Base-by-base conservation (phyloP, 2,329 filamentous ascomycete genomes). In the Periglandula ipomoeae region DNA sequence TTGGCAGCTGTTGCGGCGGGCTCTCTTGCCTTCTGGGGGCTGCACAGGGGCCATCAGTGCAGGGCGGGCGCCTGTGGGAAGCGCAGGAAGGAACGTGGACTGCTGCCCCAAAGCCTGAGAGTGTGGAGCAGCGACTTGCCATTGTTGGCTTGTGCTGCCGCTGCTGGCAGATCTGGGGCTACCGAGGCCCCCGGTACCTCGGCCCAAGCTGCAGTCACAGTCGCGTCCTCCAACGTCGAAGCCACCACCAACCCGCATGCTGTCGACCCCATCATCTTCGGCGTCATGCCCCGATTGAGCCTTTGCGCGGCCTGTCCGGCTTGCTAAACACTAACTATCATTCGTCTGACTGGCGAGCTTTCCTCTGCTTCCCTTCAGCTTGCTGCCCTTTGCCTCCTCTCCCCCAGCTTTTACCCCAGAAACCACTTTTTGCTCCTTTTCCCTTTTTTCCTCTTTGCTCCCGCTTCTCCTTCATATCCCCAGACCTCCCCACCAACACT, bases 181-280 rank as follows among this genome's bases (percentile, higher is more conserved):
- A 42, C 53, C 53, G 52, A 51, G 53, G 50, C 50, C 53, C 53
- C 47, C 40, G 37, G 45, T 48, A 47, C 54, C 55, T 54, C 55
- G 53, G 54, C 46, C 52, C 38, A 40, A 49, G 30, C 22, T 48
- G 30, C 15, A 24, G 39, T 30, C n/a, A 30, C 15, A 32, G 41
- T 10, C 41, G 13, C 39, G 17, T 19, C 10, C 5, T 6, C 23
- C 8, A 11, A 39, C 37, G 24, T 43, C 17, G 17, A 43, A 15
- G 35, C 45, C 45, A 41, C 45, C 20, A 9, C 19, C 46, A 20
- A 39, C 47, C 47, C 27, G 39, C 38, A 30, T 27, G 24, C 38
- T 22, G 8, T 19, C 20, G 38, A 43, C 24, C 37, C 39, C 44
- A 17, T 46, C 32, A n/a, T 9, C 6, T 40, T 46, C 41, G 45